phyloP scores from a whole-genome alignment of 805 yeast species.

The Metschnikowia colocasiae region DNA sequence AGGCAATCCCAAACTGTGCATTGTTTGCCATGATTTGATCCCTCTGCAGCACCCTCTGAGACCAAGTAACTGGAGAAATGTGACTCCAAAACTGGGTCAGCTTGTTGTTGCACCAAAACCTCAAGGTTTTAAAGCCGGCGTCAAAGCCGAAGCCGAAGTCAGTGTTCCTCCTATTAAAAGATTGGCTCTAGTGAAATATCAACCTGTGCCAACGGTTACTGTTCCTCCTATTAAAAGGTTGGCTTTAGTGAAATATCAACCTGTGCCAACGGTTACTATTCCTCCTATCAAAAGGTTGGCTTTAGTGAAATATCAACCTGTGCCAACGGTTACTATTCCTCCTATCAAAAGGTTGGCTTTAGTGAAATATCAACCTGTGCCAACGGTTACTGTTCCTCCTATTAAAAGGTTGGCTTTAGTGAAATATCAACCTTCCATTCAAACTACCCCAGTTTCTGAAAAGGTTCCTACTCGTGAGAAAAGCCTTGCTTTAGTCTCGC shows the following conservation, averaged over 20 bases:
- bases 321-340: background rate
- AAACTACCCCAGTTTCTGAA: background rate
- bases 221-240: background rate
- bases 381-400: no score
- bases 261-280: background rate
- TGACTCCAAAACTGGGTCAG: no score
- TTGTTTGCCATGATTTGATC: no score
- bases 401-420: no score
- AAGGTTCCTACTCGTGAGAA: background rate
- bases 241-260: background rate
- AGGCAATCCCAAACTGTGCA: no score
- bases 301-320: background rate
- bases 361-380: background rate
- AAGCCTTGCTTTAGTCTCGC: background rate
- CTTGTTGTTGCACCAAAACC: no score
- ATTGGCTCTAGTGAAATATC: background rate
- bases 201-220: background rate
- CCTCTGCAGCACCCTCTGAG: no score
- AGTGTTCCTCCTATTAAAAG: background rate
- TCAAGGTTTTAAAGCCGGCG: no score
- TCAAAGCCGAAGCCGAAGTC: background rate
- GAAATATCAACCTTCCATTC: background rate
- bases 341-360: background rate
- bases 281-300: background rate
- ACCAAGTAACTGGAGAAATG: no score